Conservation (phyloP, 2,329 filamentous ascomycete species). For the Exophiala alcalophila region DNA sequence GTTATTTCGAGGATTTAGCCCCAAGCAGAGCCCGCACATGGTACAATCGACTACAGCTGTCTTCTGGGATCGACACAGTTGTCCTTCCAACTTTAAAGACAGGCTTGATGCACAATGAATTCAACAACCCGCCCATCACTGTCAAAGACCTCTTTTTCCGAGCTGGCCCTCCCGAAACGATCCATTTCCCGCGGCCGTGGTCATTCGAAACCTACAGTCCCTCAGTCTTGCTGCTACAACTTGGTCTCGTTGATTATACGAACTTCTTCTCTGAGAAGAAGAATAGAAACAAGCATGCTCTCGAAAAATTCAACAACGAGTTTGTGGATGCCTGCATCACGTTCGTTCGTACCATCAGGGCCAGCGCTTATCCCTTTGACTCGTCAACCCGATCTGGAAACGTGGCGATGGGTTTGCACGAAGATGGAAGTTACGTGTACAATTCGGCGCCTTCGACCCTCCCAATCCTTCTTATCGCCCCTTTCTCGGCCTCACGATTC, state of each 20-base stretch:
- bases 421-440: slow-evolving; percentile 25
- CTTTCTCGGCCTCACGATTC: slow-evolving; percentile 36
- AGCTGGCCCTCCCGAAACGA: slow-evolving; percentile 32
- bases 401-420: slow-evolving; percentile 5
- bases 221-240: slow-evolving; percentile 35
- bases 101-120: no score
- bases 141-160: slow-evolving; percentile 25
- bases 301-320: slow-evolving; percentile 16
- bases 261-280: slow-evolving; percentile 9
- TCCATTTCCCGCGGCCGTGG: slow-evolving; percentile 36
- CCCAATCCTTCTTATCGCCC: slow-evolving; percentile 40
- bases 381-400: slow-evolving; percentile 3
- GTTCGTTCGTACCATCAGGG: slow-evolving; percentile 37
- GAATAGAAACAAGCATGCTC: slow-evolving; percentile 7
- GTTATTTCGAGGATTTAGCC: not conserved
- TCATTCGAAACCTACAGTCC: slow-evolving; percentile 37
- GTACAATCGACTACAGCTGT: slow-evolving; percentile 9
- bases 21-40: slow-evolving; percentile 5
- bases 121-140: no score
- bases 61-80: slow-evolving; percentile 9
- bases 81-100: slow-evolving; percentile 6
- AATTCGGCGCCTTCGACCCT: slow-evolving; percentile 31
- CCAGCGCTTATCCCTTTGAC: slow-evolving; percentile 30
- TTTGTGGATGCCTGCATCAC: slow-evolving; percentile 32
- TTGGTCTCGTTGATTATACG: slow-evolving; percentile 18